phyloP scores from a whole-genome alignment of 2,329 filamentous ascomycete genomes.

The Hypoxylon sp. region DNA sequence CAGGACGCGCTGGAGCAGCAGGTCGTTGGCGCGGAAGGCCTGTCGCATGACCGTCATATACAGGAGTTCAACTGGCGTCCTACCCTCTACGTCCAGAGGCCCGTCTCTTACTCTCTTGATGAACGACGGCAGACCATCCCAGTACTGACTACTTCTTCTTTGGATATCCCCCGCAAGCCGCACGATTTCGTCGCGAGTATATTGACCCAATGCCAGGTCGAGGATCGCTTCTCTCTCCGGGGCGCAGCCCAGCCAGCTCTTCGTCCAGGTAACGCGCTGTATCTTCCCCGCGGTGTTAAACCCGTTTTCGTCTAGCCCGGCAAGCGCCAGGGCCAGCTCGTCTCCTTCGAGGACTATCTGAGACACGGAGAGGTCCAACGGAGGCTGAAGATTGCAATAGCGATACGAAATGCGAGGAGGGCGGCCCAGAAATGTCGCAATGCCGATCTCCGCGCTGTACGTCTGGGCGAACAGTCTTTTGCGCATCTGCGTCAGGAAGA shows the following conservation, averaged over 20 bases:
- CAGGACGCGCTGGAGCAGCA: constrained; percentile 51
- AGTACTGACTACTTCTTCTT: constrained; percentile 41
- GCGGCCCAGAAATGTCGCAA: constrained; percentile 50
- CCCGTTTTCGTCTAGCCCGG: constrained; percentile 48
- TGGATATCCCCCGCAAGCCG: constrained; percentile 44
- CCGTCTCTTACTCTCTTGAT: constrained; percentile 43
- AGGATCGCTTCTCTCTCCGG: constrained; percentile 52
- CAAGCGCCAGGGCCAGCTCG: constrained; percentile 44
- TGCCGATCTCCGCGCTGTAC: constrained; percentile 50
- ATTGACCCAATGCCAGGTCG: constrained; percentile 50
- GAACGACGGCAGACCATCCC: constrained; percentile 45
- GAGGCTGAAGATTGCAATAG: constrained; percentile 49
- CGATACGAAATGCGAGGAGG: constrained; percentile 51
- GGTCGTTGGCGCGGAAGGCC: constrained; percentile 46
- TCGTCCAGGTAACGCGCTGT: constrained; percentile 44
- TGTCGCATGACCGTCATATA: constrained; percentile 43
- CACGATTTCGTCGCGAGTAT: constrained; percentile 50
- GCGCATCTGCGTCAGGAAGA: constrained; percentile 51
- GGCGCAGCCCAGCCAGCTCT: constrained; percentile 45
- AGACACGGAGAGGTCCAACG: constrained; percentile 47
- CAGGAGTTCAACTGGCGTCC: constrained; percentile 44
- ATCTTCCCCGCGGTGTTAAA: constrained; percentile 45
- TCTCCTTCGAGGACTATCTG: constrained; percentile 46
- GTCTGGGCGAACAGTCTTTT: constrained; percentile 44
- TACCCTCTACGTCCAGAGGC: constrained; percentile 37